Percentiles rank a stretch among this genome's conserved stretches.
Conservation (phyloP, 208 protist genomes). For the Leishmania tarentolae region DNA sequence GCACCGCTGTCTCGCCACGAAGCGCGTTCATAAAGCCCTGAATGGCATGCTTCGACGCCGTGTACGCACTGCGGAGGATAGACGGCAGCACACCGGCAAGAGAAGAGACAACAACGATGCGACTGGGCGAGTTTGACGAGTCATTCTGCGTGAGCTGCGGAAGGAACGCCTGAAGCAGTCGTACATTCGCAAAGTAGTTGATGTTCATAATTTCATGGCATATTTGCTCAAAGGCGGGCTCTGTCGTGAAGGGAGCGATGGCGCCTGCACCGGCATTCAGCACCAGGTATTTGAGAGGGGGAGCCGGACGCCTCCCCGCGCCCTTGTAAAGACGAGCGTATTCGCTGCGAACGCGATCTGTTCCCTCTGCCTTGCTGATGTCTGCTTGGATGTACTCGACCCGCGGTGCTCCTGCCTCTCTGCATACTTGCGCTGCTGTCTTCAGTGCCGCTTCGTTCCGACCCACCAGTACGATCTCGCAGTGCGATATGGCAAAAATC, state of each 20-base stretch:
- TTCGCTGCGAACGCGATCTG: constrained; percentile 29
- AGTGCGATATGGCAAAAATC: constrained; percentile 50
- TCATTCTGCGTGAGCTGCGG: constrained; percentile 49
- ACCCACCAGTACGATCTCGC: constrained; percentile 76
- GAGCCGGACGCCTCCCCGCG: background rate
- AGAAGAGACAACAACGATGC: constrained; percentile 79
- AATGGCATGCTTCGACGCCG: constrained; percentile 85
- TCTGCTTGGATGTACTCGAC: constrained; percentile 65
- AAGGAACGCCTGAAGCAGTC: constrained; percentile 70
- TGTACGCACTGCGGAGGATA: constrained; percentile 75
- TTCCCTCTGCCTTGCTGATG: constrained; percentile 53
- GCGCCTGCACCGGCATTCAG: constrained; percentile 84
- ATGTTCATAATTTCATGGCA: constrained; percentile 81
- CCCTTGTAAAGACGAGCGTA: constrained; percentile 26
- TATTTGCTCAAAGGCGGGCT: constrained; percentile 50
- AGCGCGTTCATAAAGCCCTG: constrained; percentile 90
- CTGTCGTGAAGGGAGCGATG: constrained; percentile 67
- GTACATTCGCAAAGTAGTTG: constrained; percentile 89
- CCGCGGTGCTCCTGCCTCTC: constrained; percentile 44
- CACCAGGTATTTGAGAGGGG: constrained; percentile 67
- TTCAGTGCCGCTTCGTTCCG: constrained; percentile 52
- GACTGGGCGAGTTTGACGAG: constrained; percentile 42
- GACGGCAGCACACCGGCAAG: constrained; percentile 80
- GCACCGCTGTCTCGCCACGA: constrained; percentile 70
- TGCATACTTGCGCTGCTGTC: constrained; percentile 40